Base-by-base conservation (phyloP, 108 stramenopile genomes). In the Nannochloropsis gaditana region DNA sequence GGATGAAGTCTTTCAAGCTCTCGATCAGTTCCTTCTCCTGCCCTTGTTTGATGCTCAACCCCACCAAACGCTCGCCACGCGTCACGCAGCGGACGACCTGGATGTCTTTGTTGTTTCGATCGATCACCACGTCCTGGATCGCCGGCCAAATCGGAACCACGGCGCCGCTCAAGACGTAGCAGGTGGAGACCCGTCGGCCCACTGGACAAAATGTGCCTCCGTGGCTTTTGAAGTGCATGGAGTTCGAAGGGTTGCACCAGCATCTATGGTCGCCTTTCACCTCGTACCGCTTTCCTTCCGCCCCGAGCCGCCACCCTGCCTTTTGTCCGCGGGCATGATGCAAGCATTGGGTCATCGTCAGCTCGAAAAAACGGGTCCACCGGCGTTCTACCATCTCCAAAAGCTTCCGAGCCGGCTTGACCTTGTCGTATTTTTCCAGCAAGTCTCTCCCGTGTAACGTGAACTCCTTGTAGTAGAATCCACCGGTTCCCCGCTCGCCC, bases 101-200 rank as follows among this genome's bases (percentile, higher is more conserved):
- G n/a, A 73, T 73, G 59, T 73, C 15, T n/a, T 73, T 73, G n/a
- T 73, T 73, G 4, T n/a, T 15, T 3, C n/a, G 4, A 73, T 73
- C 59, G n/a, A 73, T 73, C 59, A 73, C 59, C 59, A 73, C 59
- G 2, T 6, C 59, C 59, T 73, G 59, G n/a, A 73, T 73, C 59
- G 59, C 59, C 59, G 59, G 59, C 59, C 59, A 73, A n/a, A 73
- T 73, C 59, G 59, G 59, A 15, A 73, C 59, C 59, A 73, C 59
- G 3, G 59, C 59, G 59, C 59, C 59, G 19, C 19, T n/a, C 59
- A 73, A 73, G n/a, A 73, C n/a, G 6, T 73, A 73, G n/a, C 19
- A 73, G n/a, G 59, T 73, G 5, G 59, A 73, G 19, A n/a, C 2
- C 59, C 59, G 59, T n/a, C 59, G 59, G n/a, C 59, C 59, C 8